Evolutionary conservation across 192 early-diverging fungal species (phyloP).

Genomic region (Entomortierella parvispora): DNA sequence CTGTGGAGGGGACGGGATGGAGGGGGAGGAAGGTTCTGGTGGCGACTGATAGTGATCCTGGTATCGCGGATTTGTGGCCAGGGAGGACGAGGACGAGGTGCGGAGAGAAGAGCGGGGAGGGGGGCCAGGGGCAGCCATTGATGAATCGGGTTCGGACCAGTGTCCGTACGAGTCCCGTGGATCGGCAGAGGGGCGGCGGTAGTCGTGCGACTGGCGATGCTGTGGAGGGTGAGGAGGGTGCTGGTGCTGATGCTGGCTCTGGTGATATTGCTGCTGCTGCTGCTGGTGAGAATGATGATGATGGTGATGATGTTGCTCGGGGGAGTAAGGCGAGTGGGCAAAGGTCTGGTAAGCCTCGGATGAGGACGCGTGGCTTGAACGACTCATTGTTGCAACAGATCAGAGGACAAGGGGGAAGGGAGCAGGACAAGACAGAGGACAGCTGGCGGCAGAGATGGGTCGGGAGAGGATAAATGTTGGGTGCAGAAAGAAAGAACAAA

Average conservation of each 20-base stretch:
- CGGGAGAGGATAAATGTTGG: no score
- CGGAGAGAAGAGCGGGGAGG: no score
- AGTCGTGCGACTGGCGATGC: neutral
- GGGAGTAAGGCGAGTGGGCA: neutral
- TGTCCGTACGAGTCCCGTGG: no score
- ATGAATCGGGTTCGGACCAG: no score
- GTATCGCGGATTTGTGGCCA: neutral
- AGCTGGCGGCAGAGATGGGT: no score
- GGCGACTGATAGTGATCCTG: slow-evolving; percentile 4
- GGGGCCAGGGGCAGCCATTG: no score
- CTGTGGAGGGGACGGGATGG: no score
- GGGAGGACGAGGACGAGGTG: neutral
- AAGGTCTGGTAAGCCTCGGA: slow-evolving; percentile 1
- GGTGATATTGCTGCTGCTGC: slow-evolving; percentile 4
- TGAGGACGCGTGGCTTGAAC: slow-evolving; percentile 7
- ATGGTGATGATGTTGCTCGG: neutral
- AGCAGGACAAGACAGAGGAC: neutral
- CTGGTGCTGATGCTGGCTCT: neutral
- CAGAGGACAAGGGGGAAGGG: neutral
- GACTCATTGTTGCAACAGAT: neutral
- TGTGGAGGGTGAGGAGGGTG: slow-evolving; percentile 6
- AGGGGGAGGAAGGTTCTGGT: no score
- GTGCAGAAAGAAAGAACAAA: no score
- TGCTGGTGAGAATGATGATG: neutral
- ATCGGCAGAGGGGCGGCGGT: neutral